These are phyloP conservation scores for Spatholobus suberectus DNA, from an alignment of 306 rosid species.

Conservation along the genomic window DNA sequence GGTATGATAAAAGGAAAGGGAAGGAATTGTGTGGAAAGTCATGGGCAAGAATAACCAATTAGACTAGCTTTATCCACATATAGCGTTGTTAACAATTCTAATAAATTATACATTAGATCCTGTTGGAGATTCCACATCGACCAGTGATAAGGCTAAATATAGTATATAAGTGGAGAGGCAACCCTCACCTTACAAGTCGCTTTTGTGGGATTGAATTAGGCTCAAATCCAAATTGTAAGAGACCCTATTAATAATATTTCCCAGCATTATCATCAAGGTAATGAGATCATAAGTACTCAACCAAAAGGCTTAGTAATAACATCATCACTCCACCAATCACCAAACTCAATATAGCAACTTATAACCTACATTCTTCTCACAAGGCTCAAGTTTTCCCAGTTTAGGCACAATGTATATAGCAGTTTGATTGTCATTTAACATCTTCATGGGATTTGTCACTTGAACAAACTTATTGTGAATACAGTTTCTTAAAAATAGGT, in stretches of 20 bases:
- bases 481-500: not conserved
- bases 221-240: too few relatives aligned
- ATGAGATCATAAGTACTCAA: not conserved
- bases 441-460: not conserved
- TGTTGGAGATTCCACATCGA: not conserved
- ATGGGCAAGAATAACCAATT: not conserved
- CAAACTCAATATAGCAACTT: not conserved
- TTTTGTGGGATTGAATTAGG: not conserved
- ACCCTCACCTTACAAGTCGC: not conserved
- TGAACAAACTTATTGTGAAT: not conserved
- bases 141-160: not conserved
- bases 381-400: not conserved
- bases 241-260: not conserved
- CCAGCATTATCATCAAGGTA: not conserved
- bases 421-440: not conserved
- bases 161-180: not conserved
- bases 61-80: not conserved
- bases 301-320: not conserved
- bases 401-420: not conserved
- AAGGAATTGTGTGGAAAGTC: not conserved
- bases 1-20: not conserved
- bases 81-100: not conserved
- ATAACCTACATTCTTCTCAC: not conserved
- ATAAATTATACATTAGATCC: not conserved
- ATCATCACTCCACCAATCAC: not conserved